Evolutionary conservation across 2,329 filamentous ascomycete genomes (phyloP), one percentile per base, ranked within the genome.

Genomic region (Fusarium staphyleae): DNA sequence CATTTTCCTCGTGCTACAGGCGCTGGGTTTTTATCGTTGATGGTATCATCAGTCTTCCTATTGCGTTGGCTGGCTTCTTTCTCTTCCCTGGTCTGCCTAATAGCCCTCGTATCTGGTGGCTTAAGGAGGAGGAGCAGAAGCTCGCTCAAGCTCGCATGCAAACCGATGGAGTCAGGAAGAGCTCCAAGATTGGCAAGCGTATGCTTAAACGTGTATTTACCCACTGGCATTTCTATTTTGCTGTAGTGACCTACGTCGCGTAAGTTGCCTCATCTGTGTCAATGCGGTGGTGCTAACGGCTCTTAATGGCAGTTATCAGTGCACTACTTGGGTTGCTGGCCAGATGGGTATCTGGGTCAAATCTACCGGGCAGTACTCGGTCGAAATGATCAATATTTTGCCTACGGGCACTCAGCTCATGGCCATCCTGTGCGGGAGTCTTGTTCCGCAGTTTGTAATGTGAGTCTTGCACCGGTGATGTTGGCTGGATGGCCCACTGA

Each of bases 11-110:
- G 2, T 5, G 4, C 3, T 29, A 15, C 9, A 61, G 52, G 67
- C 67, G 69, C 19, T 73, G 69, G 69, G 61, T 72, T n/a, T 73
- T 73, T 45, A 68, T 74, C 28, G 66, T 73, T 33, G 70, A 73
- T 29, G 70, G 71, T 2, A 60, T 72, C 28, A 72, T 74, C 43
- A 69, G 69, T 13, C 57, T 69, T 0, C 57, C 68, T 6, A 60
- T 71, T 28, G 67, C 67, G 3, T 19, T 69, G 9, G 51, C 60
- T 3, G 70, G 70, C 3, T 70, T 68, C 46, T 42, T 67, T 28
- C 55, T 72, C 11, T 67, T 66, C 30, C 68, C 69, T 0, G 68
- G 66, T 14, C 29, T 67, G 1, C 69, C 69, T 2, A 63, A 53
- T 14, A 63, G 65, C 15, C 56, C 58, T 5, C 55, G 52, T 3